These are phyloP conservation scores for Mortierella claussenii DNA, from an alignment of 192 early-diverging fungal genomes.

Conservation along the genomic window DNA sequence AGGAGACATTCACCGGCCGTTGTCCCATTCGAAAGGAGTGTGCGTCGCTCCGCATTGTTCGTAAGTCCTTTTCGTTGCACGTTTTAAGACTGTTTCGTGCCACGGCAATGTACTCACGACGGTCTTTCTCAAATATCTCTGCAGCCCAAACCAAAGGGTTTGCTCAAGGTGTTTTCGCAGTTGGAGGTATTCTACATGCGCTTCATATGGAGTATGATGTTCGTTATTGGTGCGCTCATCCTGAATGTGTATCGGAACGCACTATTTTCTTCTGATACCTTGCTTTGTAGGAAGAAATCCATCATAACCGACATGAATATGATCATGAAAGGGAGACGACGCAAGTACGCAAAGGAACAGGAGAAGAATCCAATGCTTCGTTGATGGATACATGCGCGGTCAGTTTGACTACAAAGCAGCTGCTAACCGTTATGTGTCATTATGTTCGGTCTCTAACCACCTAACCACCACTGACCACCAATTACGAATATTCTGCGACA, in stretches of 20 bases:
- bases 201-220: no score
- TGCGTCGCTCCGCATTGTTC: constrained; percentile 38
- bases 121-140: not conserved
- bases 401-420: constrained; percentile 5
- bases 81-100: not conserved
- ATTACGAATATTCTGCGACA: no score
- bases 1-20: constrained; percentile 45
- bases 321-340: constrained; percentile 50
- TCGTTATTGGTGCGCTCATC: no score
- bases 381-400: constrained; percentile 38
- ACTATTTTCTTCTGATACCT: not conserved
- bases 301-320: constrained; percentile 49
- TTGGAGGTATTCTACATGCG: constrained; percentile 37
- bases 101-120: not conserved
- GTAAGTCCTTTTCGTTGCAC: not conserved
- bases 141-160: constrained; percentile 49
- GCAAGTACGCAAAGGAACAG: constrained; percentile 36
- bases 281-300: constrained; percentile 31
- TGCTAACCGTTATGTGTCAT: no score
- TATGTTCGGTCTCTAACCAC: no score
- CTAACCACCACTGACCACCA: not conserved
- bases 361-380: not conserved
- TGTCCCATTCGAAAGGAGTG: constrained; percentile 42
- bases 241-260: not conserved
- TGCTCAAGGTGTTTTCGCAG: constrained; percentile 47